Evolutionary conservation across 225 moss, liverwort and hornwort species (phyloP).

Genomic region (Pleurozium schreberi): DNA sequence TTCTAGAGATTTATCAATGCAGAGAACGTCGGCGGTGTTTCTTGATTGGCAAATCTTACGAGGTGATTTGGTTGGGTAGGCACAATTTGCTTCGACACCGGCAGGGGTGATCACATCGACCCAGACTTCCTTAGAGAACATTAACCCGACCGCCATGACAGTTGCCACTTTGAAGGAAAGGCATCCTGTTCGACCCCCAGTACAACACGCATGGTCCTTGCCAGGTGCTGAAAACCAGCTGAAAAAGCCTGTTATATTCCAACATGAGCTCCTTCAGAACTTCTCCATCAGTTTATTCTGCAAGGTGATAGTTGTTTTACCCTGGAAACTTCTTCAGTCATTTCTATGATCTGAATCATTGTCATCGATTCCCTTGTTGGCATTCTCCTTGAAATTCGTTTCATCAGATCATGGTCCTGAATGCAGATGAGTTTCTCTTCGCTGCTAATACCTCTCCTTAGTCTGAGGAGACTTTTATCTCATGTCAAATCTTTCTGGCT

Average conservation of each 20-base stretch:
- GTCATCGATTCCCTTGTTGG: background rate
- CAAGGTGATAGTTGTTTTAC: slow-evolving; percentile 45
- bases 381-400: background rate
- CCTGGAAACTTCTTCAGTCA: background rate
- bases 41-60: background rate
- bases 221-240: slow-evolving; percentile 50
- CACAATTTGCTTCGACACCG: slow-evolving; percentile 86
- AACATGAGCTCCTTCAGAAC: slow-evolving; percentile 99
- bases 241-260: slow-evolving; percentile 85
- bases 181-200: slow-evolving; percentile 79
- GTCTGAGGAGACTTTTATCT: background rate
- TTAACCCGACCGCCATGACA: slow-evolving; percentile 40
- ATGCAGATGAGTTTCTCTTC: background rate
- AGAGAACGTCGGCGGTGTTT: background rate
- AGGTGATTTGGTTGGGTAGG: slow-evolving; percentile 31
- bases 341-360: background rate
- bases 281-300: slow-evolving; percentile 98
- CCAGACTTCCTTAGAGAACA: slow-evolving; percentile 40
- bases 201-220: slow-evolving; percentile 77
- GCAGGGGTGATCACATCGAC: slow-evolving; percentile 46
- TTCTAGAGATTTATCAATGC: background rate
- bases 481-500: background rate
- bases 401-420: background rate
- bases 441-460: background rate
- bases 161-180: slow-evolving; percentile 67